Conservation (phyloP, 768 basidiomycete species). For the Kwoniella botswanensis region DNA sequence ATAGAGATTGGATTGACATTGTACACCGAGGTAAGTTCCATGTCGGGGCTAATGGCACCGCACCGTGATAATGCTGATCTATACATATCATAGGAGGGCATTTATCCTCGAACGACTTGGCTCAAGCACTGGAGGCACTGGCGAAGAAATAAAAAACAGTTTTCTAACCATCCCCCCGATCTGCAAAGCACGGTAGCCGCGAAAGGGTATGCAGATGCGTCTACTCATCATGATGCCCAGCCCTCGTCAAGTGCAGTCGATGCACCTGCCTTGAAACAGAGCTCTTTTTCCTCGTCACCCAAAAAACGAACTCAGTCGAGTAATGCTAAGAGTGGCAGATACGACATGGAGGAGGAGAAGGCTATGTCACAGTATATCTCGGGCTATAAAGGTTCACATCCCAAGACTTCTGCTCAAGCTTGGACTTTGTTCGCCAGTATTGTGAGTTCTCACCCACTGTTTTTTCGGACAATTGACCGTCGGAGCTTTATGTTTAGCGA, state of each 20-base stretch:
- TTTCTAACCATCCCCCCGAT: neutral
- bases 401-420: neutral
- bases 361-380: slow-evolving; percentile 18
- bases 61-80: neutral
- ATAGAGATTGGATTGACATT: slow-evolving; percentile 9
- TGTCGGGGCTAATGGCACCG: too few relatives aligned
- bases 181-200: slow-evolving; percentile 7
- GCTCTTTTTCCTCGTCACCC: neutral
- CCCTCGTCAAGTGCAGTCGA: neutral
- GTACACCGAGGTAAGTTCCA: slow-evolving; percentile 9
- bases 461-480: neutral
- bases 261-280: neutral
- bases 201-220: neutral
- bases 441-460: slow-evolving; percentile 8
- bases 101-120: slow-evolving; percentile 3
- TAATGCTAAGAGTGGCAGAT: neutral
- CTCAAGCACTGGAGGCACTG: neutral
- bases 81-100: neutral
- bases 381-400: neutral
- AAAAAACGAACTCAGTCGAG: neutral
- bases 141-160: neutral
- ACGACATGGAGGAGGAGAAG: slow-evolving; percentile 21
- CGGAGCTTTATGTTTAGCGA: neutral
- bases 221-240: neutral
- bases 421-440: slow-evolving; percentile 17